Percentiles rank a stretch among this genome's conserved stretches.
Evolutionary conservation across 2,329 filamentous ascomycete species (phyloP).

Genomic region (Trichophyton rubrum): DNA sequence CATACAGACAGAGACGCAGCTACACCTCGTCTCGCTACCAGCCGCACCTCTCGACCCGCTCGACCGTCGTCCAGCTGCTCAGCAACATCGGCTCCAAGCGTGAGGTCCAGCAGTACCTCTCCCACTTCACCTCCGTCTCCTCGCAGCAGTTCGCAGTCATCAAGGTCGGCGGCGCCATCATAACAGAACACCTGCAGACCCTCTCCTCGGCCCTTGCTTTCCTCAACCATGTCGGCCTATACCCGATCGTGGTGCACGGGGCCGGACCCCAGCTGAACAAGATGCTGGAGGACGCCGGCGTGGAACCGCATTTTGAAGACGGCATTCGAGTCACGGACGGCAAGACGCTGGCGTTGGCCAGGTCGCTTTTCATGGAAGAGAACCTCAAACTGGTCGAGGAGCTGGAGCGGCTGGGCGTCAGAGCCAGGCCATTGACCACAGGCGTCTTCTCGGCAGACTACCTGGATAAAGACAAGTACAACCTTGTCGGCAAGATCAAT

Average conservation of each 20-base stretch:
- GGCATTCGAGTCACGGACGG: constrained; percentile 91
- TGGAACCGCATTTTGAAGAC: constrained; percentile 92
- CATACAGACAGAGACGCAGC: constrained; percentile 24
- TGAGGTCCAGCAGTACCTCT: constrained; percentile 94
- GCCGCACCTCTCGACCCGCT: constrained; percentile 52
- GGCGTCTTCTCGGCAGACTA: constrained; percentile 91
- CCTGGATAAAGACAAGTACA: constrained; percentile 90
- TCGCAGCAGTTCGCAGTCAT: constrained; percentile 97
- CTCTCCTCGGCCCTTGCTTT: constrained; percentile 81
- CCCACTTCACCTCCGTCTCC: constrained; percentile 91
- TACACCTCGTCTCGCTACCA: constrained; percentile 36
- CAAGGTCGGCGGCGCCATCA: constrained; percentile 92
- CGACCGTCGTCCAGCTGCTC: constrained; percentile 76
- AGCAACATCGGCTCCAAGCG: constrained; percentile 94
- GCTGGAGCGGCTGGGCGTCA: constrained; percentile 77
- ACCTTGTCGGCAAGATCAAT: constrained; percentile 90
- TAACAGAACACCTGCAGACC: constrained; percentile 86
- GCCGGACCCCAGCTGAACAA: constrained; percentile 91
- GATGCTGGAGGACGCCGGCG: constrained; percentile 74
- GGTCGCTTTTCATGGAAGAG: constrained; percentile 88
- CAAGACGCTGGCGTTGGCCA: constrained; percentile 81
- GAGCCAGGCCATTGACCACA: constrained; percentile 74
- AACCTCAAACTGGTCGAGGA: constrained; percentile 84
- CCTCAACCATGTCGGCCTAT: constrained; percentile 86
- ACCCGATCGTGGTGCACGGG: constrained; percentile 90